phyloP scores from a whole-genome alignment of 805 yeast genomes.

The Millerozyma miso region DNA sequence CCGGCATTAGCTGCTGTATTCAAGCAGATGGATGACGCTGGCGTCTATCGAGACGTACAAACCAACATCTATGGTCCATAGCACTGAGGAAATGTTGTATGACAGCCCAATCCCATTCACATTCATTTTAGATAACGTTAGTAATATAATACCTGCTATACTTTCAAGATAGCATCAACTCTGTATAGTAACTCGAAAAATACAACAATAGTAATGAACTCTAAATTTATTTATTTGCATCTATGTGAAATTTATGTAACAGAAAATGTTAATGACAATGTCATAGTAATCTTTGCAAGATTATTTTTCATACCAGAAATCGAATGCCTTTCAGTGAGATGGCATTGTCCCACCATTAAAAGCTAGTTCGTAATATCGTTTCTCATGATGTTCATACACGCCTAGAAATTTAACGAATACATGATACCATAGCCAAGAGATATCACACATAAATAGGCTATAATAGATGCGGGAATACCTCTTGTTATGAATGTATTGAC shows the following conservation, averaged over 20 bases:
- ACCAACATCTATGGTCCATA: constrained; percentile 30
- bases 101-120: too few species aligned
- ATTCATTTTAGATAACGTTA: too few species aligned
- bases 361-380: background rate
- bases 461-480: constrained; percentile 39
- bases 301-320: too few species aligned
- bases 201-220: background rate
- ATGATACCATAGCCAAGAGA: constrained; percentile 40
- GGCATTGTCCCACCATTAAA: too few species aligned
- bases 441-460: constrained; percentile 31
- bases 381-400: background rate
- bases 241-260: too few species aligned
- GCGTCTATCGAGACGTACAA: constrained; percentile 27
- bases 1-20: constrained; percentile 31
- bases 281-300: too few species aligned
- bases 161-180: background rate
- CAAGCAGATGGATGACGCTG: constrained; percentile 24
- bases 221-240: too few species aligned
- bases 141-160: background rate
- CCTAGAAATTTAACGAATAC: constrained; percentile 23
- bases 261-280: too few species aligned
- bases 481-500: constrained; percentile 39
- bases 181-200: background rate
- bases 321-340: too few species aligned
- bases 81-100: too few species aligned